Evolutionary conservation across 1,284 basidiomycete genomes (phyloP), one percentile per base, ranked within the genome.

Genomic region (Rhodotorula sp.): DNA sequence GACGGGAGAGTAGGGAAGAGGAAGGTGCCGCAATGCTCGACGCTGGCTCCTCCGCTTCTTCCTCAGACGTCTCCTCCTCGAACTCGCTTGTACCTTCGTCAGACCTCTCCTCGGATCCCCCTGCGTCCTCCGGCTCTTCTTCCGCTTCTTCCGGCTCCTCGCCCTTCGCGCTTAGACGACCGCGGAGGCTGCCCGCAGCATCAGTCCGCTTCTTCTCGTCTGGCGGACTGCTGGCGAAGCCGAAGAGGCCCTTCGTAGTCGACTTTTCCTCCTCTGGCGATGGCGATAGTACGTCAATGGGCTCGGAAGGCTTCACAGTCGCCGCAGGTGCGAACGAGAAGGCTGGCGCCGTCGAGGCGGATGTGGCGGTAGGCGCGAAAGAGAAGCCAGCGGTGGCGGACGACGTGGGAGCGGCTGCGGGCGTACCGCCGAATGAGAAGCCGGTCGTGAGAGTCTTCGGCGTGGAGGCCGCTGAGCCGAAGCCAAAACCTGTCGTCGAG

Each of bases 211-310:
- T 53, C 44, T 62, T 65, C 31, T 68, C 67, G 37, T 37, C 58
- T 1, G 72, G 69, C 48, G 72, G 72, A 18, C 64, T 67, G 50
- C 67, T 67, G 24, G 72, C 69, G 48, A 74, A 74, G 13, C 72
- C 72, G 31, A 74, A 74, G 28, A 74, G 44, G 51, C 64, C 66
- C 67, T 75, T 73, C 20, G 71, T 59, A n/a, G 70, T n/a, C 18
- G 68, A 47, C 47, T 50, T 37, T 6, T 34, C 48, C 31, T 46
- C 10, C 51, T 57, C 18, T n/a, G n/a, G n/a, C n/a, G n/a, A n/a
- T 18, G 56, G 26, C 8, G 55, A 51, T 13, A 34, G 30, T 46
- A 37, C 44, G 47, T 46, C 1, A 57, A 50, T 30, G 47, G 51
- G 30, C 40, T 31, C 22, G 30, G 13, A 44, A 44, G 40, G 40